Evolutionary conservation across 768 basidiomycete genomes (phyloP).

Genomic region (Mycena albidolilacea): DNA sequence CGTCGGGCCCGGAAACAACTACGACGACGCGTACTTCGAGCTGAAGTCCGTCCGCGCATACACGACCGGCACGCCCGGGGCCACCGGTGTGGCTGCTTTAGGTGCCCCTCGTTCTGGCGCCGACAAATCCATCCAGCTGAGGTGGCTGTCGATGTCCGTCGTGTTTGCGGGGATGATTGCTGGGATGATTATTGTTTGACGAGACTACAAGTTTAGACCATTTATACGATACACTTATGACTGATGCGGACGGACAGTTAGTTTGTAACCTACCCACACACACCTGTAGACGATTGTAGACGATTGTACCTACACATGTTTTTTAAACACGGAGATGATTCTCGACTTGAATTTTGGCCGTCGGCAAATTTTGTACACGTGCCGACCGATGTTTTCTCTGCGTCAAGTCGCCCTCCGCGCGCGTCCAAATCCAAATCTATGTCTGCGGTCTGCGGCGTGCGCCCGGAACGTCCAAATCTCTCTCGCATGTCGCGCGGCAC

Average conservation of each 20-base stretch:
- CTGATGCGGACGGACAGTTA: constrained; percentile 12
- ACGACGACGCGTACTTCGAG: constrained; percentile 74
- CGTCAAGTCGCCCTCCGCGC: constrained; percentile 18
- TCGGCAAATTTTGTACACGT: neutral
- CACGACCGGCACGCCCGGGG: constrained; percentile 32
- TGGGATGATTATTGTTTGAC: constrained; percentile 15
- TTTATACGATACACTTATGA: constrained; percentile 31
- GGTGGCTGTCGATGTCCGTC: neutral
- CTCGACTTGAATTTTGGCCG: no score
- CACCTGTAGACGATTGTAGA: constrained; percentile 20
- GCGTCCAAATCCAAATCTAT: constrained; percentile 22
- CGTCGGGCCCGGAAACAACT: constrained; percentile 65
- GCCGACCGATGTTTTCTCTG: constrained; percentile 14
- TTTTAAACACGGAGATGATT: no score
- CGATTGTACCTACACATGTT: neutral
- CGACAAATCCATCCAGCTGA: neutral
- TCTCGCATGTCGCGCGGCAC: constrained; percentile 1
- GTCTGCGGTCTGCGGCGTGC: constrained; percentile 17
- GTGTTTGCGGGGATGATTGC: constrained; percentile 13
- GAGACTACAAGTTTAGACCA: constrained; percentile 11
- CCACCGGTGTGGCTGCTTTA: constrained; percentile 51
- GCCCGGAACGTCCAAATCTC: neutral
- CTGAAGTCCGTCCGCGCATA: constrained; percentile 60
- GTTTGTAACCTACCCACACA: constrained; percentile 5
- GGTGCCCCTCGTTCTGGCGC: constrained; percentile 43